phyloP scores from a whole-genome alignment of 257 asterid genomes.

The Penstemon eatonii region DNA sequence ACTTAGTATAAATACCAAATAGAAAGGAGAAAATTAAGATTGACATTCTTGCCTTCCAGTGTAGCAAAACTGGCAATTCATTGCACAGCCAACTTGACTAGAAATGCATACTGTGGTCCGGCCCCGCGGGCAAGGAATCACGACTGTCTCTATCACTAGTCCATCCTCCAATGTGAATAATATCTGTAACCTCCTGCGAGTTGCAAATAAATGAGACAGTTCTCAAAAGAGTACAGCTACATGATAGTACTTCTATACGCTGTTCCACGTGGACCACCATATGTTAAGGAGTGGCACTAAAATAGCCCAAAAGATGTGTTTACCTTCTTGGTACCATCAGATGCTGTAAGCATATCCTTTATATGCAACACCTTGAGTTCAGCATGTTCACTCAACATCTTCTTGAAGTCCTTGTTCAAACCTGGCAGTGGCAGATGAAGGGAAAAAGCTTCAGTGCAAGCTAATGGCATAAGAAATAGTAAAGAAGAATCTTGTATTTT shows the following conservation, averaged over 20 bases:
- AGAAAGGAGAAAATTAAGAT: background rate
- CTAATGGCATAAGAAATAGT: background rate
- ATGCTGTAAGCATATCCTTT: constrained; percentile 68
- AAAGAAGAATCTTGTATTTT: background rate
- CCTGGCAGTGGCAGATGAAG: constrained; percentile 46
- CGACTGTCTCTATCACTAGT: constrained; percentile 85
- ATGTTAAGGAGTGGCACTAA: background rate
- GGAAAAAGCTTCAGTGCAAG: constrained; percentile 18
- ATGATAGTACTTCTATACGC: constrained; percentile 9
- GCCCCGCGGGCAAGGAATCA: constrained; percentile 85
- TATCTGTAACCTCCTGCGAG: constrained; percentile 87
- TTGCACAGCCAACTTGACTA: constrained; percentile 96
- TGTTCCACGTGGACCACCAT: constrained; percentile 17
- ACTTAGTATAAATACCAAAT: background rate
- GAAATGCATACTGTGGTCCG: constrained; percentile 96
- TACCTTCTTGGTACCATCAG: constrained; percentile 98
- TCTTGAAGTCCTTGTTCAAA: constrained; percentile 82
- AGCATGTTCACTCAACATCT: constrained; percentile 69
- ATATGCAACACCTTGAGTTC: constrained; percentile 62
- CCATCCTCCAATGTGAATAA: constrained; percentile 85
- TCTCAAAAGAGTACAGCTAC: constrained; percentile 33
- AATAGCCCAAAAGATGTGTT: constrained; percentile 29
- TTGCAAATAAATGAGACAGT: constrained; percentile 59
- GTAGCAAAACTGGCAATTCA: constrained; percentile 99
- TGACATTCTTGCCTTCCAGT: constrained; percentile 76